Evolutionary conservation across 2,329 filamentous ascomycete genomes (phyloP).

Genomic region (Fusarium sp.): DNA sequence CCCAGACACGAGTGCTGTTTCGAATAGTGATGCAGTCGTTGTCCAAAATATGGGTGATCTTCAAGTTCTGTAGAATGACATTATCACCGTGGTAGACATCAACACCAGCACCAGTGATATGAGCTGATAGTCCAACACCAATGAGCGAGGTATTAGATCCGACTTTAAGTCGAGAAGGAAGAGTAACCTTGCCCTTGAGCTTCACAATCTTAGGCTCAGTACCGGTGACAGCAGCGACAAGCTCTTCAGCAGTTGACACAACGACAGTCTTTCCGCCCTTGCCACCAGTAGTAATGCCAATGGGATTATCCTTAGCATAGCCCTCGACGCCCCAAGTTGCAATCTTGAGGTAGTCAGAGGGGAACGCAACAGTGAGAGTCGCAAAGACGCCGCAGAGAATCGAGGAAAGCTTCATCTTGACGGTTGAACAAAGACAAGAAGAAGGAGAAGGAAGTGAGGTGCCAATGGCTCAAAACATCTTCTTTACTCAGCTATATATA

Average conservation of each 20-base stretch:
- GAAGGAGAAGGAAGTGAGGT: not conserved
- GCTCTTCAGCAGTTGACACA: conserved; percentile 54
- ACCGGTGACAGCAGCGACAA: conserved; percentile 57
- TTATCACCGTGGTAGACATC: conserved; percentile 51
- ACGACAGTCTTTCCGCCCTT: conserved; percentile 60
- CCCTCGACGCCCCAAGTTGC: conserved; percentile 42
- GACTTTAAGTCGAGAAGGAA: conserved; percentile 55
- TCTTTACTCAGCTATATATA: conserved; percentile 7
- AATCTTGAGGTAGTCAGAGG: conserved; percentile 31
- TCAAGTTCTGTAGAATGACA: conserved; percentile 55
- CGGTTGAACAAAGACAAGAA: not conserved
- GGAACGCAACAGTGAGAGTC: conserved; percentile 24
- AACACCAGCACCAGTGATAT: conserved; percentile 52
- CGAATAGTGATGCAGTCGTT: conserved; percentile 57
- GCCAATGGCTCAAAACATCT: not conserved
- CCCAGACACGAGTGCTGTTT: conserved; percentile 59
- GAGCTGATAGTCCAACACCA: conserved; percentile 49
- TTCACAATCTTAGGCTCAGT: conserved; percentile 56
- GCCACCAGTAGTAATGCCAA: conserved; percentile 54
- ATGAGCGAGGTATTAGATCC: conserved; percentile 59
- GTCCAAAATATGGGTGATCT: conserved; percentile 51
- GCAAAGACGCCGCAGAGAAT: conserved; percentile 24
- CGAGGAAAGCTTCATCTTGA: conserved; percentile 32
- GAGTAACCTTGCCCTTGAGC: conserved; percentile 47
- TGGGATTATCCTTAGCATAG: conserved; percentile 50